Evolutionary conservation across 2,329 filamentous ascomycete species (phyloP).

Genomic region (Aspergillus sp.): DNA sequence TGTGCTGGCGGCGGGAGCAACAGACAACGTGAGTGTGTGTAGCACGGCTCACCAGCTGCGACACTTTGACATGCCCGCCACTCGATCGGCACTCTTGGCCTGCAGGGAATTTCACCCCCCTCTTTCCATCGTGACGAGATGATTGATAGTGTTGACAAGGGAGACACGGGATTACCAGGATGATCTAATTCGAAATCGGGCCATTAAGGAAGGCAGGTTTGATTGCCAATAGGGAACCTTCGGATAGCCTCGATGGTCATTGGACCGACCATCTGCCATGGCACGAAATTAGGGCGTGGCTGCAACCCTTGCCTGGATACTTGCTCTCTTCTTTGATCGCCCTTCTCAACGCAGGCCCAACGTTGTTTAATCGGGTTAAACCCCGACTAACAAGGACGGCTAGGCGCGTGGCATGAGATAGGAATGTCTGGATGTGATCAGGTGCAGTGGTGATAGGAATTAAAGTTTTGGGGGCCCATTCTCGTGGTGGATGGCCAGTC

Average conservation of each 20-base stretch:
- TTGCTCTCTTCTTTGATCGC: background rate
- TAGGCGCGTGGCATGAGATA: background rate
- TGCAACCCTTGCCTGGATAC: background rate
- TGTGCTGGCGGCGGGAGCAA: background rate
- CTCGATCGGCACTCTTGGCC: background rate
- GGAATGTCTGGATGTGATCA: background rate
- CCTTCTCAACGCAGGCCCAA: background rate
- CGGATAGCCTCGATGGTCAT: no score
- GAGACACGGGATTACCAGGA: background rate
- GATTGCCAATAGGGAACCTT: no score
- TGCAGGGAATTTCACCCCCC: background rate
- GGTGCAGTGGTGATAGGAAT: background rate
- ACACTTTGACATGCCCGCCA: background rate
- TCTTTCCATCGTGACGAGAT: background rate
- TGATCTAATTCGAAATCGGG: background rate
- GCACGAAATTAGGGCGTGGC: background rate
- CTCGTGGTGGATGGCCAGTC: background rate
- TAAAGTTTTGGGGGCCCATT: background rate
- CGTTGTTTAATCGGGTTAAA: background rate
- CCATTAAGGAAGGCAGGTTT: background rate
- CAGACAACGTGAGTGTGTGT: background rate
- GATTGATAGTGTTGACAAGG: no score
- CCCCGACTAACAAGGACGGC: background rate
- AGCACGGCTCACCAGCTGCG: background rate
- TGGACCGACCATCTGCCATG: no score